Percentiles rank a stretch among this genome's conserved stretches.
Evolutionary conservation across 176 grass and related monocot species (phyloP).

Genomic region (Puccinellia tenuiflora): DNA sequence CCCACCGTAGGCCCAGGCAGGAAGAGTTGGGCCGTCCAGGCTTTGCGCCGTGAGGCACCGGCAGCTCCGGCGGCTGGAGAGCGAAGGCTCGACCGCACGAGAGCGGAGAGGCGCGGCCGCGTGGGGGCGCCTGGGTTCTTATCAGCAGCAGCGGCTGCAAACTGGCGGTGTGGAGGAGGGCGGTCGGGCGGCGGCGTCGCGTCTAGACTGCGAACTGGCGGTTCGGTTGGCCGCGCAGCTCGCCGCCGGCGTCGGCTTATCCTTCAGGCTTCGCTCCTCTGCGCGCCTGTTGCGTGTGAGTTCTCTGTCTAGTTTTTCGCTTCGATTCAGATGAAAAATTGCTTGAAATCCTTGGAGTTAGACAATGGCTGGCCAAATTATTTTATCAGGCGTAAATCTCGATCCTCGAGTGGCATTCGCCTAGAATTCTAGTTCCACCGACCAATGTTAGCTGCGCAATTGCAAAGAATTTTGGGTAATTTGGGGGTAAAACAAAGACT

Average conservation of each 20-base stretch:
- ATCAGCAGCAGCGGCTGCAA: neutral
- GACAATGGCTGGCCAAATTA: neutral
- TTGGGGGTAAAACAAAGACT: neutral
- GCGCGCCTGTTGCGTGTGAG: neutral
- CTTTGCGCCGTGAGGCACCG: neutral
- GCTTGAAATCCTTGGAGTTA: neutral
- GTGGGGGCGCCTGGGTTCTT: neutral
- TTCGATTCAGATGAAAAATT: neutral
- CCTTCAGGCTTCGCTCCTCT: neutral
- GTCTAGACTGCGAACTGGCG: neutral
- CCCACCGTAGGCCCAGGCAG: neutral
- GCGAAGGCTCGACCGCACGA: neutral
- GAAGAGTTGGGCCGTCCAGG: neutral
- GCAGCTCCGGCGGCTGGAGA: neutral
- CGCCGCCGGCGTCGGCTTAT: neutral
- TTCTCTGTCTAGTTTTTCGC: neutral
- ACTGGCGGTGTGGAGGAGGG: neutral
- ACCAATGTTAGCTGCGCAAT: neutral
- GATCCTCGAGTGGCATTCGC: too few relatives aligned
- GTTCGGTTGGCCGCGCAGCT: neutral
- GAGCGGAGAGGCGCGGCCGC: neutral
- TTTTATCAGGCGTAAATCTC: too few relatives aligned
- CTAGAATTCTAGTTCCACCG: neutral
- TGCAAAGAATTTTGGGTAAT: neutral
- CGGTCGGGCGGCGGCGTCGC: neutral